These are phyloP conservation scores for Aspergillus pseudoglaucus DNA, from an alignment of 2,329 filamentous ascomycete species.

Conservation along the genomic window DNA sequence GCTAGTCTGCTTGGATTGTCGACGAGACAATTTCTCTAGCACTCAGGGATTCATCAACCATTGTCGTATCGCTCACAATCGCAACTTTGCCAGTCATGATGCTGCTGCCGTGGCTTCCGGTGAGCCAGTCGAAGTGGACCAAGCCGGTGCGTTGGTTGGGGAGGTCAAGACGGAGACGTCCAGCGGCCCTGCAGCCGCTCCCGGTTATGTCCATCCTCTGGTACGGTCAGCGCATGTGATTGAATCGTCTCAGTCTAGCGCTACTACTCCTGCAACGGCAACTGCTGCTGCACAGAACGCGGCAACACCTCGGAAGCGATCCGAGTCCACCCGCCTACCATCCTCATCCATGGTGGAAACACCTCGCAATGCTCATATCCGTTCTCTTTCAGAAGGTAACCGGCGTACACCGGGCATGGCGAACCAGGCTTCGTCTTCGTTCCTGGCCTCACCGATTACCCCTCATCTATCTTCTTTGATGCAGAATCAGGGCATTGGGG, in stretches of 20 bases:
- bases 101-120: slow-evolving; percentile 85
- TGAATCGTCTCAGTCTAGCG: slow-evolving; percentile 8
- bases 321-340: slow-evolving; percentile 6
- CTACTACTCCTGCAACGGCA: slow-evolving; percentile 1
- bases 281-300: slow-evolving; percentile 11
- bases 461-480: slow-evolving; percentile 64
- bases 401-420: slow-evolving; percentile 12
- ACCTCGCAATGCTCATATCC: slow-evolving; percentile 10
- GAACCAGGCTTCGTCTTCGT: slow-evolving; percentile 27
- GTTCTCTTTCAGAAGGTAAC: not conserved
- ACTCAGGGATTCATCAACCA: slow-evolving; percentile 99
- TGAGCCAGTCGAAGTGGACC: slow-evolving; percentile 67
- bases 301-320: slow-evolving; percentile 15
- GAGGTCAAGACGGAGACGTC: slow-evolving; percentile 24
- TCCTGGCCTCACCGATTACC: slow-evolving; percentile 52
- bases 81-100: slow-evolving; percentile 93
- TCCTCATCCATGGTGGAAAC: slow-evolving; percentile 18
- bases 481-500: slow-evolving; percentile 54
- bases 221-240: slow-evolving; percentile 49
- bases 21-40: slow-evolving; percentile 86
- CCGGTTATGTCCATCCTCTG: slow-evolving; percentile 57
- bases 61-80: slow-evolving; percentile 88
- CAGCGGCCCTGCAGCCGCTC: slow-evolving; percentile 13
- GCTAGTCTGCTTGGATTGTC: slow-evolving; percentile 81
- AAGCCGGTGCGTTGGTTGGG: slow-evolving; percentile 45